A percentile compares a stretch with the other conserved stretches of the same genome.
phyloP scores from a whole-genome alignment of 345 rosid species.

The Lagerstroemia speciosa region DNA sequence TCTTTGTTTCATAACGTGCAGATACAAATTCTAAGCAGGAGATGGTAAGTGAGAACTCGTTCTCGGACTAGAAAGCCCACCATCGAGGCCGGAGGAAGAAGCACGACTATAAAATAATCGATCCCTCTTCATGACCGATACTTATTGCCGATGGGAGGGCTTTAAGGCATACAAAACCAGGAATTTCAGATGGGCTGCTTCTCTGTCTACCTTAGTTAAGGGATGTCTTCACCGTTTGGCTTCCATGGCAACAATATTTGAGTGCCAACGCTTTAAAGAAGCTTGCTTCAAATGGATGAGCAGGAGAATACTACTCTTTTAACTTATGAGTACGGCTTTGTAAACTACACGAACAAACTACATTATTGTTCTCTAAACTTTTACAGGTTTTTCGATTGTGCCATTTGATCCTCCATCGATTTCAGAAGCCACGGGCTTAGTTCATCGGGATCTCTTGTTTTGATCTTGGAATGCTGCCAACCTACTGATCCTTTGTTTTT shows the following conservation, averaged over 20 bases:
- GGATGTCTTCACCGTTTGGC: neutral
- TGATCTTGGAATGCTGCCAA: no score
- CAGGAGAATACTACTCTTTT: neutral
- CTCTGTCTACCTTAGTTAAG: neutral
- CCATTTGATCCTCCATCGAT: no score
- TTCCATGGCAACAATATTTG: no score
- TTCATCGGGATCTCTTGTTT: no score
- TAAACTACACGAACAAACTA: neutral
- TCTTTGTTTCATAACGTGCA: neutral
- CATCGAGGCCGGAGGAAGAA: slow-evolving; percentile 81
- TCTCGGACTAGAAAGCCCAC: slow-evolving; percentile 65
- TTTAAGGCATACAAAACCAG: neutral
- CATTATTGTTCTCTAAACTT: no score
- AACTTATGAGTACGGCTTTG: neutral
- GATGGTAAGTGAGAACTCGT: slow-evolving; percentile 64
- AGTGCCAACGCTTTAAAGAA: neutral
- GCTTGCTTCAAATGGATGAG: neutral
- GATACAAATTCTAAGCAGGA: slow-evolving; percentile 55
- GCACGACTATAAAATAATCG: slow-evolving; percentile 69
- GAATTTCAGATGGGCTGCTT: neutral
- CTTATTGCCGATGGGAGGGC: neutral
- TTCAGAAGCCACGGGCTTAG: no score
- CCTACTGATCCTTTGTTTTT: no score
- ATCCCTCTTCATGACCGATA: slow-evolving; percentile 31
- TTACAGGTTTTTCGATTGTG: no score